A percentile compares a stretch with the other conserved stretches of the same genome.
Conservation (phyloP, 331 rosid genomes). For the Acacia pycnantha region DNA sequence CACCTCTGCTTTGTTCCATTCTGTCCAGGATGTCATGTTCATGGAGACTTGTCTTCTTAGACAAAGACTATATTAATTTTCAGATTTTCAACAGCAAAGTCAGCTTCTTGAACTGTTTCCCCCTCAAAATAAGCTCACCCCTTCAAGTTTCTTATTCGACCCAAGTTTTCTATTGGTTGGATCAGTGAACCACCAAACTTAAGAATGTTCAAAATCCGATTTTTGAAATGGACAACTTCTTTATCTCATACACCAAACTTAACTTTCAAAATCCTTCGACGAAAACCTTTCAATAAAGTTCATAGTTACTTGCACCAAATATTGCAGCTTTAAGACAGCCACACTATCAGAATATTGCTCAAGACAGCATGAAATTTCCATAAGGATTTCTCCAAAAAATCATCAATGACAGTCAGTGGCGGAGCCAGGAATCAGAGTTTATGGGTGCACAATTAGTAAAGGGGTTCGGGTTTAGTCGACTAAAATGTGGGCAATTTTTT, state of each 20-base stretch:
- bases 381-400: too few relatives aligned
- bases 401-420: too few relatives aligned
- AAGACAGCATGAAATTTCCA: too few relatives aligned
- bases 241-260: not conserved
- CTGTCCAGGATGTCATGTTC: not conserved
- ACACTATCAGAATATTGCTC: too few relatives aligned
- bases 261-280: conserved; percentile 4
- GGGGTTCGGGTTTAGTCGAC: too few relatives aligned
- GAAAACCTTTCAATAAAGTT: not conserved
- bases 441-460: too few relatives aligned
- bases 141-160: not conserved
- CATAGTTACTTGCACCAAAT: not conserved
- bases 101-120: not conserved
- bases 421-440: too few relatives aligned
- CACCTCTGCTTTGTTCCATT: conserved; percentile 14
- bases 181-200: conserved; percentile 13
- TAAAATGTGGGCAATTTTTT: too few relatives aligned
- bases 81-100: not conserved
- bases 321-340: too few relatives aligned
- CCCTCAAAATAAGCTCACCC: not conserved
- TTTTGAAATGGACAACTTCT: conserved; percentile 18
- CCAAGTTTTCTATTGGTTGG: not conserved
- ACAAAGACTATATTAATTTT: conserved; percentile 34
- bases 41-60: conserved; percentile 28
- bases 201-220: conserved; percentile 15